phyloP scores from a whole-genome alignment of 2,329 filamentous ascomycete genomes.

The Xylariales sp. region DNA sequence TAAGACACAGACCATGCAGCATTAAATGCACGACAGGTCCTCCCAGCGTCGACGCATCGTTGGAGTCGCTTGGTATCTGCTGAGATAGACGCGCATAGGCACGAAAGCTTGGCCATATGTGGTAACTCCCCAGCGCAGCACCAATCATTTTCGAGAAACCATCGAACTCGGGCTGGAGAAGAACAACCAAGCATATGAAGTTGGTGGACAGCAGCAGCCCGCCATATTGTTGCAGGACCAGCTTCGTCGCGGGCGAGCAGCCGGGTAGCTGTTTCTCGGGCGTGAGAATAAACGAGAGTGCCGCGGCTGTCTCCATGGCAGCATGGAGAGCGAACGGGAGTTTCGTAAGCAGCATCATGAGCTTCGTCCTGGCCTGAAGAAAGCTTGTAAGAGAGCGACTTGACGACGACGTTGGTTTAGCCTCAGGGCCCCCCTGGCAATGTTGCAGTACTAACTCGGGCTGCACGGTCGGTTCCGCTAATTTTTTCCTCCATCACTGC shows the following conservation, averaged over 20 bases:
- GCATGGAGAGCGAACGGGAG: conserved; percentile 34
- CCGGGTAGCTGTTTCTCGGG: conserved; percentile 38
- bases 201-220: conserved; percentile 42
- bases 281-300: conserved; percentile 39
- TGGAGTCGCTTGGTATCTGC: conserved; percentile 12
- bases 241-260: conserved; percentile 32
- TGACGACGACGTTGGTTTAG: neutral
- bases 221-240: conserved; percentile 43
- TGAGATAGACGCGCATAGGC: conserved; percentile 31
- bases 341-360: conserved; percentile 18
- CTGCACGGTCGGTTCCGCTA: no score
- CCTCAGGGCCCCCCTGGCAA: no score
- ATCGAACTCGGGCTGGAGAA: conserved; percentile 26
- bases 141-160: conserved; percentile 29
- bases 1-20: conserved; percentile 35
- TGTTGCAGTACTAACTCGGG: no score
- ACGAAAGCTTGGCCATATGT: conserved; percentile 42
- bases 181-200: conserved; percentile 35
- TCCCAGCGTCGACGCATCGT: conserved; percentile 30
- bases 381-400: neutral
- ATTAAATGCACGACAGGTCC: conserved; percentile 42
- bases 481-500: no score
- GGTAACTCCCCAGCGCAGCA: conserved; percentile 41
- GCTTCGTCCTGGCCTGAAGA: no score
- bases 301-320: conserved; percentile 36